Evolutionary conservation across 805 yeast species (phyloP).

Genomic region (Metschnikowia lachancei): DNA sequence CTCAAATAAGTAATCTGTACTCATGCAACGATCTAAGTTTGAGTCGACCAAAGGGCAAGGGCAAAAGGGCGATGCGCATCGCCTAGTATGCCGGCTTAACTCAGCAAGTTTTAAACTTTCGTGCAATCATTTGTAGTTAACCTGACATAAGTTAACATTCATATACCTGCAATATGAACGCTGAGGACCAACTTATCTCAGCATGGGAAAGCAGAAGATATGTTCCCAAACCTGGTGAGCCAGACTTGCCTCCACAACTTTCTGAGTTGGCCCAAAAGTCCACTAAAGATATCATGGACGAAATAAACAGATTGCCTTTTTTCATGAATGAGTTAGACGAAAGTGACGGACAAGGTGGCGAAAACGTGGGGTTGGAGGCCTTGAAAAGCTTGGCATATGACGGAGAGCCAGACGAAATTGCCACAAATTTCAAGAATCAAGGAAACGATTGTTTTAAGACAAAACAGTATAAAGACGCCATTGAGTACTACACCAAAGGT

Average conservation of each 20-base stretch:
- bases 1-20: too few species aligned
- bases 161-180: constrained; percentile 11
- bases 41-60: too few species aligned
- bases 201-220: constrained; percentile 44
- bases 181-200: constrained; percentile 26
- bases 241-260: constrained; percentile 81
- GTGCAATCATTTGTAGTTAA: not conserved
- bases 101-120: not conserved
- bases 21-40: too few species aligned
- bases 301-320: constrained; percentile 81
- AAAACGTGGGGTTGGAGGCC: constrained; percentile 77
- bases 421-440: constrained; percentile 83
- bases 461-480: constrained; percentile 72
- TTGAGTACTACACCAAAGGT: constrained; percentile 77
- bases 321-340: constrained; percentile 88
- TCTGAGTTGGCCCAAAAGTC: constrained; percentile 59
- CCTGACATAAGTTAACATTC: not conserved
- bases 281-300: constrained; percentile 72
- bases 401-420: constrained; percentile 92
- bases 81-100: constrained; percentile 4
- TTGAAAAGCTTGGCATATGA: constrained; percentile 88
- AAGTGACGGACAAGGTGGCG: constrained; percentile 73
- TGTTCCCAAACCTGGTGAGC: constrained; percentile 55
- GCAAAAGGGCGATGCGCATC: constrained; percentile 8
- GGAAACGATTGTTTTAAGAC: constrained; percentile 84